phyloP scores from a whole-genome alignment of 2,329 filamentous ascomycete genomes.

The Parastagonospora nodorum region DNA sequence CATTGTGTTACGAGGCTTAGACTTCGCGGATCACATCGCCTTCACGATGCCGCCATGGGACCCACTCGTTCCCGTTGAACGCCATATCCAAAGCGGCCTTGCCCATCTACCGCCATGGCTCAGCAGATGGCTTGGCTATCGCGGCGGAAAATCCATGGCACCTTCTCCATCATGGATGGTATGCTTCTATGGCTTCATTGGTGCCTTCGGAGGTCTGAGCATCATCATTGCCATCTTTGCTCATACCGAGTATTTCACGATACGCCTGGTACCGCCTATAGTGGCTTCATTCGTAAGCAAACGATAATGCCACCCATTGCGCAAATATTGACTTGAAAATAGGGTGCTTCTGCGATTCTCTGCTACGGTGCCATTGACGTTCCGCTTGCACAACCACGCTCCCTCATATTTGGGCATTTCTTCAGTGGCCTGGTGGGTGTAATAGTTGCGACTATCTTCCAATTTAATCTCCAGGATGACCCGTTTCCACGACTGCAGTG shows the following conservation, averaged over 20 bases:
- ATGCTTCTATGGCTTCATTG: slow-evolving; percentile 50
- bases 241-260: slow-evolving; percentile 46
- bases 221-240: slow-evolving; percentile 49
- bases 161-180: slow-evolving; percentile 38
- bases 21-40: neutral
- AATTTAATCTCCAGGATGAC: slow-evolving; percentile 39
- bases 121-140: slow-evolving; percentile 66
- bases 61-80: slow-evolving; percentile 33
- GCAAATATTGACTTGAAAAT: slow-evolving; percentile 4
- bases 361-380: slow-evolving; percentile 53
- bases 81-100: slow-evolving; percentile 33
- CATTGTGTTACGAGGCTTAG: neutral
- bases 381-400: slow-evolving; percentile 53
- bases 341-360: slow-evolving; percentile 54
- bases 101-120: slow-evolving; percentile 65
- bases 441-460: slow-evolving; percentile 51
- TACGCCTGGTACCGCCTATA: slow-evolving; percentile 48
- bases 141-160: slow-evolving; percentile 37
- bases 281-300: slow-evolving; percentile 47
- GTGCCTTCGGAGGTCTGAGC: slow-evolving; percentile 50
- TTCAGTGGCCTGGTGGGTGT: slow-evolving; percentile 52
- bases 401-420: slow-evolving; percentile 52
- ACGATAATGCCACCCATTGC: neutral
- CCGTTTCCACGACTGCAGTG: slow-evolving; percentile 43
- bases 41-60: slow-evolving; percentile 29